Percentiles rank a stretch among this genome's conserved stretches.
These are phyloP conservation scores for Calcarisporium arbuscula DNA, from an alignment of 2,329 filamentous ascomycete species.

Conservation along the genomic window DNA sequence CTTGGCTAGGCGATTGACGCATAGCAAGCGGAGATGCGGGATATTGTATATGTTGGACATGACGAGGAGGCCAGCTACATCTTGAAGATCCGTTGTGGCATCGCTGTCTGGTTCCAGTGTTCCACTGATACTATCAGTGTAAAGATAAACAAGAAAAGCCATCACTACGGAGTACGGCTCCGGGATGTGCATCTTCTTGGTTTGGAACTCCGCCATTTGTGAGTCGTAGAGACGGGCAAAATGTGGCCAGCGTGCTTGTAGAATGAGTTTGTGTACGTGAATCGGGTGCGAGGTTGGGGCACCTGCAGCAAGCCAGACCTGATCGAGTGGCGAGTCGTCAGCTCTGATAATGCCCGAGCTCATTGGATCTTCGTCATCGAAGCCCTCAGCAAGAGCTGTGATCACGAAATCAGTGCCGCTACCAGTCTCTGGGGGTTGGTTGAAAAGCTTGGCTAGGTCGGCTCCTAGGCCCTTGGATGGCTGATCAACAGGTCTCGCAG, in stretches of 20 bases:
- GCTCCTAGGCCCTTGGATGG: constrained; percentile 67
- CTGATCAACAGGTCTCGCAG: constrained; percentile 41
- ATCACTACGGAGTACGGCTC: constrained; percentile 93
- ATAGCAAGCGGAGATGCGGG: constrained; percentile 82
- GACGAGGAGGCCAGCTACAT: constrained; percentile 89
- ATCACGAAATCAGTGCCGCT: constrained; percentile 88
- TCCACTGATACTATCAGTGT: constrained; percentile 81
- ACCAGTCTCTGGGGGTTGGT: constrained; percentile 74
- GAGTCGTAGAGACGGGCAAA: constrained; percentile 87
- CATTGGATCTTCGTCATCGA: constrained; percentile 59
- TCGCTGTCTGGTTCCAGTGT: constrained; percentile 48
- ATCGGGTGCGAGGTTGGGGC: constrained; percentile 72
- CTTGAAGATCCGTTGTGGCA: constrained; percentile 70
- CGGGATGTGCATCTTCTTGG: constrained; percentile 94
- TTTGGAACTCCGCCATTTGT: constrained; percentile 97
- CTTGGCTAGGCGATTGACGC: constrained; percentile 81
- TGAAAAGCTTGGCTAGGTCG: constrained; percentile 82
- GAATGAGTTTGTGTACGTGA: constrained; percentile 88
- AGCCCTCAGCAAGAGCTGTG: constrained; percentile 77
- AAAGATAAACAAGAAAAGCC: constrained; percentile 92
- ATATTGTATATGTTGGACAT: constrained; percentile 99
- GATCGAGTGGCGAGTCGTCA: constrained; percentile 34
- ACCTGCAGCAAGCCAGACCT: constrained; percentile 55
- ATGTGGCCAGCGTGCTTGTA: constrained; percentile 94
- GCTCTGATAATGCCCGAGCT: constrained; percentile 43